phyloP scores from a whole-genome alignment of 306 rosid genomes.

The Begonia peltatifolia region DNA sequence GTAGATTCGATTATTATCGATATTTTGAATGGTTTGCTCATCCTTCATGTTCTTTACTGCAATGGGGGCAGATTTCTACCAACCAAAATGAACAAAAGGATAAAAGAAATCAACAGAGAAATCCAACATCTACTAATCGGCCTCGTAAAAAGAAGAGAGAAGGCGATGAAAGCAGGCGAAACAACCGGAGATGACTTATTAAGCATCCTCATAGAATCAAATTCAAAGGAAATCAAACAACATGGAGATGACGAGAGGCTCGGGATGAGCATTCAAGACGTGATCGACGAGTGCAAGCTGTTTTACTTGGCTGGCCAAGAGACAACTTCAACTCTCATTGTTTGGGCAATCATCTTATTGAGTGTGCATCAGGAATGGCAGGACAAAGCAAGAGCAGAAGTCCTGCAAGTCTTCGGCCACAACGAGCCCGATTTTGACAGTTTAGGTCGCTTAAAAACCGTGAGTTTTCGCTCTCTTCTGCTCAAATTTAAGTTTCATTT shows the following conservation, averaged over 20 bases:
- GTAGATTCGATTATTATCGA: not conserved
- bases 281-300: slow-evolving; percentile 20
- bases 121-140: slow-evolving; percentile 4
- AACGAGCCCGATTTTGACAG: slow-evolving; percentile 11
- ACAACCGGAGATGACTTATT: slow-evolving; percentile 15
- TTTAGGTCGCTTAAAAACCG: slow-evolving; percentile 10
- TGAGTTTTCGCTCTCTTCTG: not conserved
- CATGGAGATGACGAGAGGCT: slow-evolving; percentile 1
- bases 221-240: slow-evolving; percentile 20
- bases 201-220: slow-evolving; percentile 32
- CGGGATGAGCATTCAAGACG: slow-evolving; percentile 14
- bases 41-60: too few relatives aligned
- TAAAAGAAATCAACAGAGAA: slow-evolving; percentile 15
- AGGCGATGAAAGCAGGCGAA: slow-evolving; percentile 17
- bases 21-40: not conserved
- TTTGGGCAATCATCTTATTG: slow-evolving; percentile 20
- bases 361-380: slow-evolving; percentile 15
- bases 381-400: slow-evolving; percentile 20
- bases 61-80: slow-evolving; percentile 22
- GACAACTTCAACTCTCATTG: slow-evolving; percentile 15
- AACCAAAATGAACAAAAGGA: slow-evolving; percentile 14
- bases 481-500: too few relatives aligned
- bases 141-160: slow-evolving; percentile 21
- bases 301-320: slow-evolving; percentile 31
- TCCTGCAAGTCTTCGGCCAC: slow-evolving; percentile 9